Evolutionary conservation across 2,329 filamentous ascomycete species (phyloP), one percentile per base, ranked within the genome.

Genomic region (Alternaria arborescens): DNA sequence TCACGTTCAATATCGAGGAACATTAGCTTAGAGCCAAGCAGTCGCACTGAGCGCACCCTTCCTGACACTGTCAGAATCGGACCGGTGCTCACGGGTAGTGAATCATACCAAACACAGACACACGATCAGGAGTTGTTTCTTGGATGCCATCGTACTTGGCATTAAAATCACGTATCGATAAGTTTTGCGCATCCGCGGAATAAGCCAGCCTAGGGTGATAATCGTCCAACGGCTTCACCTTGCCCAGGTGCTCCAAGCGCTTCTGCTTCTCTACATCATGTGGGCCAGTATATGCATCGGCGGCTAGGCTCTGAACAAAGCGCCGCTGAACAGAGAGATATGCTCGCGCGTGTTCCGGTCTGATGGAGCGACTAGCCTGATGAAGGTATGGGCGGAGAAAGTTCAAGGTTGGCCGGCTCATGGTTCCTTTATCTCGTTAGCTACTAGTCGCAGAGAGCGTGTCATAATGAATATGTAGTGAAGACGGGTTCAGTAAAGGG

Each of bases 1-100:
- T 92, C 88, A 76, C 93, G 88, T 68, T 88, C 83, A 51, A 98
- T 81, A 79, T 95, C 91, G 67, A 97, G 78, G 78, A 99, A 99
- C 65, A 93, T 83, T 69, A 99, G 88, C 79, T 91, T 92, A 69
- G 87, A 89, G 67, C 94, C 89, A 55, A 88, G 86, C 48, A 87
- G 83, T 64, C 92, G 91, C 74, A 91, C 86, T 47, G 89, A 88
- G 71, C 85, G 84, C 65, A 97, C 85, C 75, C 93, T 92, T 78
- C 93, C 92, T 89, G 82, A 75, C 75, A 57, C 64, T 55, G 66
- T 80, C 67, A 79, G 70, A 62, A 56, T 28, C 40, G 46, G 47
- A 24, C 22, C 14, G 38, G 22, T 38, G n/a, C 24, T 50, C 30
- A 44, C 22, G 10, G 16, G 42, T 22, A 20, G 26, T 36, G 11